These are phyloP conservation scores for Suillus subluteus DNA, from an alignment of 768 basidiomycete genomes.

Conservation along the genomic window DNA sequence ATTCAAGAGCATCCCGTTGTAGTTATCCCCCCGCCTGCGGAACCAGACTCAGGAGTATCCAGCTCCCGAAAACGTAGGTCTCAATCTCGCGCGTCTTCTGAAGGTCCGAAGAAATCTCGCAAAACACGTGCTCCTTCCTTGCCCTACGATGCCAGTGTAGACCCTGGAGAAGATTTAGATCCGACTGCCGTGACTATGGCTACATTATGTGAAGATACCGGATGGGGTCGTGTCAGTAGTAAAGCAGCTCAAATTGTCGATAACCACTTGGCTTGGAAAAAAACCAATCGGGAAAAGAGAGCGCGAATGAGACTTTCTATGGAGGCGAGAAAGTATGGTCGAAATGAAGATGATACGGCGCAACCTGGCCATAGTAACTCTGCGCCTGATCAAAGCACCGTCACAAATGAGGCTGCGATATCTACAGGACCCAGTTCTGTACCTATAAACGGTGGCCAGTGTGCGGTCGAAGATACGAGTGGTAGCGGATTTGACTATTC, in stretches of 20 bases:
- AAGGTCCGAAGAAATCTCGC: slow-evolving; percentile 38
- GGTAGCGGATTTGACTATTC: slow-evolving; percentile 73
- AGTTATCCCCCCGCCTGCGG: neutral
- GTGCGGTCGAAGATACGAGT: slow-evolving; percentile 44
- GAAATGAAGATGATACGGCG: slow-evolving; percentile 51
- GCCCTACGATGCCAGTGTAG: slow-evolving; percentile 61
- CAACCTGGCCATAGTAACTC: slow-evolving; percentile 19
- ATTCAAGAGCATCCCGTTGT: neutral
- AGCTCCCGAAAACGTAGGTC: slow-evolving; percentile 25
- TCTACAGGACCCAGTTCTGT: slow-evolving; percentile 21
- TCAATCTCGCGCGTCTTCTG: slow-evolving; percentile 21
- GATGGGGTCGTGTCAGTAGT: slow-evolving; percentile 77
- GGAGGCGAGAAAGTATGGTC: slow-evolving; percentile 79
- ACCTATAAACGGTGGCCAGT: neutral
- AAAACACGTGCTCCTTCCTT: slow-evolving; percentile 48
- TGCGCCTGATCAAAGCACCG: slow-evolving; percentile 14
- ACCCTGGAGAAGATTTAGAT: slow-evolving; percentile 78
- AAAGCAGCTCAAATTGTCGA: slow-evolving; percentile 73
- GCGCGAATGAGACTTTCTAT: slow-evolving; percentile 61
- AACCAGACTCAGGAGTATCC: slow-evolving; percentile 14
- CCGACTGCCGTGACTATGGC: slow-evolving; percentile 89
- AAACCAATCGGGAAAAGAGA: slow-evolving; percentile 66
- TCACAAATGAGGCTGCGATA: slow-evolving; percentile 13
- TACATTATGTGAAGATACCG: slow-evolving; percentile 73
- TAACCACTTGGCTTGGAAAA: slow-evolving; percentile 76